Percentiles rank a stretch among this genome's conserved stretches.
Evolutionary conservation across 2,329 filamentous ascomycete genomes (phyloP).

Genomic region (Ascochyta rabiei): DNA sequence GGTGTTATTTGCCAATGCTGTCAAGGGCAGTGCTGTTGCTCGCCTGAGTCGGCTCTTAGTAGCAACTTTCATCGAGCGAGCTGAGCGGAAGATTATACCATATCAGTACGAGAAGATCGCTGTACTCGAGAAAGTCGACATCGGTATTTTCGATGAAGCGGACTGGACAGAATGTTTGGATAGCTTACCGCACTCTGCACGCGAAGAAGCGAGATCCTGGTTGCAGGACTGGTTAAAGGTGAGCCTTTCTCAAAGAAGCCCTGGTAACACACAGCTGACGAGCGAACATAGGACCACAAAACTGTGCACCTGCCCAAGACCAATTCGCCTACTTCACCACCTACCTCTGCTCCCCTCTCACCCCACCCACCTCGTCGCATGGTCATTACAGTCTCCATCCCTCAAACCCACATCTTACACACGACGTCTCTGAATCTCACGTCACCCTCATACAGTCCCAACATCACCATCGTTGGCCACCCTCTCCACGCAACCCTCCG

Average conservation of each 20-base stretch:
- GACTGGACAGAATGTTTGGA: constrained; percentile 61
- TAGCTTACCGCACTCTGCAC: constrained; percentile 54
- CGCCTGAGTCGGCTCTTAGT: constrained; percentile 58
- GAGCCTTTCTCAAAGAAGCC: constrained; percentile 20
- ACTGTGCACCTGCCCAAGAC: constrained; percentile 28
- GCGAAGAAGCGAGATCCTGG: constrained; percentile 57
- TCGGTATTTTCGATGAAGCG: constrained; percentile 58
- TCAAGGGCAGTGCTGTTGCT: constrained; percentile 56
- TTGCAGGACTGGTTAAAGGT: constrained; percentile 64
- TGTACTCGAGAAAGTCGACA: constrained; percentile 59
- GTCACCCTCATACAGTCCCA: constrained; percentile 37
- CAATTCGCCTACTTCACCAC: background rate
- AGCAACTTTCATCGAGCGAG: constrained; percentile 55
- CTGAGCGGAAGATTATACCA: constrained; percentile 54
- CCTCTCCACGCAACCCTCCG: constrained; percentile 67
- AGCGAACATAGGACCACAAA: constrained; percentile 29
- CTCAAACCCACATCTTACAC: constrained; percentile 80
- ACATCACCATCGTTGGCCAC: constrained; percentile 65
- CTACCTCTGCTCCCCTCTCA: constrained; percentile 31
- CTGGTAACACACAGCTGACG: constrained; percentile 21
- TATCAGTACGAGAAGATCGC: constrained; percentile 61
- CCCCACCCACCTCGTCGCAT: constrained; percentile 65
- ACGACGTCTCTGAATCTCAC: constrained; percentile 71
- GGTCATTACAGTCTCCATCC: constrained; percentile 87
- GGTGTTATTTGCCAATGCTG: constrained; percentile 52